These are phyloP conservation scores for Leucocoprinus sp. DNA, from an alignment of 768 basidiomycete species.

Conservation along the genomic window DNA sequence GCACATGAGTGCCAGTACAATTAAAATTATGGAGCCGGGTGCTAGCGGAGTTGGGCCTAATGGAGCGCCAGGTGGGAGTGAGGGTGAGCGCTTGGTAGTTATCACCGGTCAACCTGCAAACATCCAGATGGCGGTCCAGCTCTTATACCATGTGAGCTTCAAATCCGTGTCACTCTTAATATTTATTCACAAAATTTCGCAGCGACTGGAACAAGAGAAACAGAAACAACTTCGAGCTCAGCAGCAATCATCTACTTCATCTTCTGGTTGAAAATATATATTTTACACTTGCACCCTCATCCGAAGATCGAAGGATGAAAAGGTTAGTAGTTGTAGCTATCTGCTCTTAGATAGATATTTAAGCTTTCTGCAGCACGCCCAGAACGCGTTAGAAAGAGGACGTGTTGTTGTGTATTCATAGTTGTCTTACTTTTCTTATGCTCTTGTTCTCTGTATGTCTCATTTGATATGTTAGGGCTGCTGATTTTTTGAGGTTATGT, in stretches of 20 bases:
- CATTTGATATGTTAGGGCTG: background rate
- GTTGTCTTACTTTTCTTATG: background rate
- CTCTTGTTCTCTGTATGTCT: background rate
- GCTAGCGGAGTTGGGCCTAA: constrained; percentile 62
- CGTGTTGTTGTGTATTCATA: constrained; percentile 11
- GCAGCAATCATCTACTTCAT: constrained; percentile 13
- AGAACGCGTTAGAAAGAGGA: background rate
- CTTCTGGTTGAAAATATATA: constrained; percentile 1
- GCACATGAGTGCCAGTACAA: constrained; percentile 89
- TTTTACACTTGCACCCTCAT: background rate
- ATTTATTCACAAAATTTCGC: constrained; percentile 5
- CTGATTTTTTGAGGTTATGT: background rate
- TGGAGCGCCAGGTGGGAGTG: constrained; percentile 64
- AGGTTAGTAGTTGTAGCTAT: background rate
- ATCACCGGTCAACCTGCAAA: constrained; percentile 94
- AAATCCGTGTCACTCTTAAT: background rate
- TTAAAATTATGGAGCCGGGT: constrained; percentile 98
- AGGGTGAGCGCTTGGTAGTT: constrained; percentile 88
- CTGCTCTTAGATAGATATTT: background rate
- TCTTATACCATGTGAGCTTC: constrained; percentile 71
- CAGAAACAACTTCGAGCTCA: constrained; percentile 64
- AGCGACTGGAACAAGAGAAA: constrained; percentile 87
- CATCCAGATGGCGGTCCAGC: constrained; percentile 92
- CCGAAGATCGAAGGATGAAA: background rate
- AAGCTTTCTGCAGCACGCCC: background rate